A percentile compares a stretch with the other conserved stretches of the same genome.
Conservation (phyloP, 139 green algal genomes). For the Yamagishiella unicocca region DNA sequence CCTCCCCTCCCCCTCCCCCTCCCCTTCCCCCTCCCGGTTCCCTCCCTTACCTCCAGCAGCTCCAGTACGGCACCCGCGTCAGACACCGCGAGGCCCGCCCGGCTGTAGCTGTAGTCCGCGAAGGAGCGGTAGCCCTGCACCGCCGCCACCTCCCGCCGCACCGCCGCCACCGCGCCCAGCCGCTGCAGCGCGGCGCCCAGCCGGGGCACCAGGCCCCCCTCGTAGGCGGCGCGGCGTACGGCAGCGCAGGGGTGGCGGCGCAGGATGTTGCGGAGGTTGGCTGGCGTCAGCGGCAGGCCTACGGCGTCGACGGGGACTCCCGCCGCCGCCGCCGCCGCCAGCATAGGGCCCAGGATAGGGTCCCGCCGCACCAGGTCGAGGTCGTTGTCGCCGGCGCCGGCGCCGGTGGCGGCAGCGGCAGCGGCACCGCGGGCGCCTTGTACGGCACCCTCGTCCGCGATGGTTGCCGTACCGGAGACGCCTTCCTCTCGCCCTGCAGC, state of each 20-base stretch:
- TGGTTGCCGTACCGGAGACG: too few relatives aligned
- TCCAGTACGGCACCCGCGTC: background rate
- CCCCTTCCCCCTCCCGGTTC: too few relatives aligned
- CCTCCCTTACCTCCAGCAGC: background rate
- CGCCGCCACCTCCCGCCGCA: background rate
- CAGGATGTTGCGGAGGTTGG: background rate
- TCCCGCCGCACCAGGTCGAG: background rate
- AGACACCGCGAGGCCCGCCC: background rate
- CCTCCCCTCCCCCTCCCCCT: too few relatives aligned
- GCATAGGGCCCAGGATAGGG: slow-evolving; percentile 1
- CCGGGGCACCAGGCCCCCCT: slow-evolving; percentile 20
- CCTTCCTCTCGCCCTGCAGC: too few relatives aligned
- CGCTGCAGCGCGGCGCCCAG: background rate
- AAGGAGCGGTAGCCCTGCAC: background rate
- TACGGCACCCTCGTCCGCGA: too few relatives aligned
- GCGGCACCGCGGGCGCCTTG: too few relatives aligned
- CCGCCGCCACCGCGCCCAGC: slow-evolving; percentile 1
- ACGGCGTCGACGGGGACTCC: background rate
- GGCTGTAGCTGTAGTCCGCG: background rate
- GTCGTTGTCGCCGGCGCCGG: background rate
- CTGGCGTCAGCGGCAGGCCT: slow-evolving; percentile 27
- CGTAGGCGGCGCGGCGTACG: slow-evolving; percentile 17
- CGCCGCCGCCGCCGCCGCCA: background rate
- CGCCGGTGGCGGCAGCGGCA: too few relatives aligned
- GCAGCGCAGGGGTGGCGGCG: background rate